Evolutionary conservation across 768 basidiomycete species (phyloP).

Genomic region (Hortiboletus flavorubellus): DNA sequence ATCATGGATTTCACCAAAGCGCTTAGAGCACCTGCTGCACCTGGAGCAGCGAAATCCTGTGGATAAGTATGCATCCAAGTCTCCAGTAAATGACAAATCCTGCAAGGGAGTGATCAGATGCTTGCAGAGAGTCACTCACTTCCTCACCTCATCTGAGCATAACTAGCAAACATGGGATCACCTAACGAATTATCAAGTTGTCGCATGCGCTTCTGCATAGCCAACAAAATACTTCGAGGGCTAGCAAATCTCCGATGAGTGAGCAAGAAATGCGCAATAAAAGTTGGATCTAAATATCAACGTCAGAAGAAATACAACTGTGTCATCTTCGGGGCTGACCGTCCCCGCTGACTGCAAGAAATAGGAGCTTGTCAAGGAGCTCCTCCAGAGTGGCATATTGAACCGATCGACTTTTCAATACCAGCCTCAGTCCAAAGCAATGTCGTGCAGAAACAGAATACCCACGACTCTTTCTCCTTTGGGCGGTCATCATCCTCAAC

Average conservation of each 20-base stretch:
- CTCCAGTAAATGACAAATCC: slow-evolving; percentile 77
- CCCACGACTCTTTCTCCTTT: slow-evolving; percentile 54
- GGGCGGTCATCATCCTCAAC: slow-evolving; percentile 26
- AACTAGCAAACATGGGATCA: slow-evolving; percentile 84
- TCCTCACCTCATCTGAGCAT: slow-evolving; percentile 79
- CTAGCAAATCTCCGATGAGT: slow-evolving; percentile 82
- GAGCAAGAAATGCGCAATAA: slow-evolving; percentile 75
- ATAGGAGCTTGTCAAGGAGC: slow-evolving; percentile 76
- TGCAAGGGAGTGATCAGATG: slow-evolving; percentile 26
- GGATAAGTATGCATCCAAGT: slow-evolving; percentile 76
- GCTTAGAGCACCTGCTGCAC: slow-evolving; percentile 65
- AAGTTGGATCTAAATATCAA: slow-evolving; percentile 58
- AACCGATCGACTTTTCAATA: slow-evolving; percentile 44
- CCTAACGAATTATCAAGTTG: slow-evolving; percentile 67
- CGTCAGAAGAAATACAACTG: slow-evolving; percentile 14
- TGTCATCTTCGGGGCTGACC: slow-evolving; percentile 41
- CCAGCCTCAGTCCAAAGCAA: slow-evolving; percentile 10
- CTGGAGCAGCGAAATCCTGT: slow-evolving; percentile 75
- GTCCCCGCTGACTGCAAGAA: slow-evolving; percentile 80
- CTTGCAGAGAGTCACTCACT: background rate
- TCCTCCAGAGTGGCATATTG: slow-evolving; percentile 79
- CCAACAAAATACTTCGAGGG: slow-evolving; percentile 74
- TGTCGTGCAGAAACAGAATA: slow-evolving; percentile 7
- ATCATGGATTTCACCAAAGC: slow-evolving; percentile 79
- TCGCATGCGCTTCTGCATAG: slow-evolving; percentile 86